These are phyloP conservation scores for Annulohypoxylon maeteangense DNA, from an alignment of 495 filamentous ascomycete genomes.

Conservation along the genomic window DNA sequence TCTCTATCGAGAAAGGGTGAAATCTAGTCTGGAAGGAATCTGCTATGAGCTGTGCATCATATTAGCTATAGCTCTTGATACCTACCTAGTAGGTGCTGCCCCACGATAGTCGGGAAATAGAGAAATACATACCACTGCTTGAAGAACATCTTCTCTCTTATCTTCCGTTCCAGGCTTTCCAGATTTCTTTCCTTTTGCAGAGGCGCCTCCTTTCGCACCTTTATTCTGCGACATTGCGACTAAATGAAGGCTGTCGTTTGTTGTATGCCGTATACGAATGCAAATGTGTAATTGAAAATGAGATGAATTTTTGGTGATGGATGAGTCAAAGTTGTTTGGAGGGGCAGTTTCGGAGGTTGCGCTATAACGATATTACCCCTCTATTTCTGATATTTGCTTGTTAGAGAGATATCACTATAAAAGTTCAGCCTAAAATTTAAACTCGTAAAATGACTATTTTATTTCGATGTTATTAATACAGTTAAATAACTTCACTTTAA, in stretches of 20 bases:
- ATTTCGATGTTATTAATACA: background rate
- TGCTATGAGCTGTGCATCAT: conserved; percentile 71
- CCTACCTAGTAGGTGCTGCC: conserved; percentile 16
- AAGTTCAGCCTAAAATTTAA: background rate
- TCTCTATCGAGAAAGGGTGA: conserved; percentile 87
- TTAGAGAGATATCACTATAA: background rate
- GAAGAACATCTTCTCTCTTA: conserved; percentile 86
- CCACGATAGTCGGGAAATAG: conserved; percentile 28
- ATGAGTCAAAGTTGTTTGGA: conserved; percentile 40
- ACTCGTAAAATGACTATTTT: no score
- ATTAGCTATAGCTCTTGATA: conserved; percentile 30
- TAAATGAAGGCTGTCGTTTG: background rate
- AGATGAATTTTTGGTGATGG: conserved; percentile 8
- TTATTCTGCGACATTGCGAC: conserved; percentile 59
- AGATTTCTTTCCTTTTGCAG: conserved; percentile 67
- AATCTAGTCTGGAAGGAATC: conserved; percentile 96
- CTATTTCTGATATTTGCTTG: background rate
- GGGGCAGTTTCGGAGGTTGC: conserved; percentile 18
- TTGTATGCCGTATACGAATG: background rate
- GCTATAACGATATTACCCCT: conserved; percentile 6
- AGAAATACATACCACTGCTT: conserved; percentile 76
- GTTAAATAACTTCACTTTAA: background rate
- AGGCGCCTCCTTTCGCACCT: conserved; percentile 52
- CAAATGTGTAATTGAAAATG: conserved; percentile 1
- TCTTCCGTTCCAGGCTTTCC: conserved; percentile 61